Evolutionary conservation across 352 stramenopile genomes (phyloP).

Genomic region (Pythium monospermum): DNA sequence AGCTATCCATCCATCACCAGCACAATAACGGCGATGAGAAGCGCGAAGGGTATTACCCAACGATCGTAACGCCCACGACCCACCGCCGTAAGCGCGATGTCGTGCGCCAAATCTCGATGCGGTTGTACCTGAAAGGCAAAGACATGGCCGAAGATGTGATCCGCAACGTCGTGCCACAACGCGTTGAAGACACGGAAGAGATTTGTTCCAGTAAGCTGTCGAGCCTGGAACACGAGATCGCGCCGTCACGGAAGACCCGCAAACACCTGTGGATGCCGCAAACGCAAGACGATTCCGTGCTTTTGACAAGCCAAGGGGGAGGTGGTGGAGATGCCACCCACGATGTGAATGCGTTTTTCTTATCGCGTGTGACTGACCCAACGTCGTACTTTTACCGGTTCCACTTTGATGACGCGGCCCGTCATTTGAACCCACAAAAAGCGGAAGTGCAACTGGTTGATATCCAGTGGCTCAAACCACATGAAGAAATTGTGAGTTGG

Average conservation of each 20-base stretch:
- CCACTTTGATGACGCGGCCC: conserved; percentile 52
- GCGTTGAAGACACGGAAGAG: conserved; percentile 54
- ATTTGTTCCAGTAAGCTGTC: conserved; percentile 30
- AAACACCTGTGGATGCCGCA: conserved; percentile 68
- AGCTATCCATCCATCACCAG: not conserved
- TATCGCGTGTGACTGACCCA: conserved; percentile 73
- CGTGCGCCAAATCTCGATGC: conserved; percentile 74
- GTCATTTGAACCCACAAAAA: conserved; percentile 65
- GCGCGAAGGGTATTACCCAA: conserved; percentile 2
- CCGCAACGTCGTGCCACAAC: conserved; percentile 47
- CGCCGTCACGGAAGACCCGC: conserved; percentile 51
- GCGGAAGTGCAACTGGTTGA: conserved; percentile 78
- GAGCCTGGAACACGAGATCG: conserved; percentile 62
- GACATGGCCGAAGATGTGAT: conserved; percentile 64
- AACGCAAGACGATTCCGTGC: conserved; percentile 75
- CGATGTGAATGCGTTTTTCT: conserved; percentile 69
- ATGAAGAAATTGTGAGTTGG: conserved; percentile 80
- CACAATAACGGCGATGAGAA: conserved; percentile 5
- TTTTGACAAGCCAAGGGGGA: conserved; percentile 21
- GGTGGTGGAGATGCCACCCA: conserved; percentile 19
- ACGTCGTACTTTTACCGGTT: conserved; percentile 88
- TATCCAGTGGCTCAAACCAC: conserved; percentile 77
- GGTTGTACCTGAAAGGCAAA: conserved; percentile 63
- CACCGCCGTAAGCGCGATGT: conserved; percentile 53
- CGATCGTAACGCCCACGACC: conserved; percentile 19